Evolutionary conservation across 495 filamentous ascomycete genomes (phyloP).

Genomic region (Xylona heveae): DNA sequence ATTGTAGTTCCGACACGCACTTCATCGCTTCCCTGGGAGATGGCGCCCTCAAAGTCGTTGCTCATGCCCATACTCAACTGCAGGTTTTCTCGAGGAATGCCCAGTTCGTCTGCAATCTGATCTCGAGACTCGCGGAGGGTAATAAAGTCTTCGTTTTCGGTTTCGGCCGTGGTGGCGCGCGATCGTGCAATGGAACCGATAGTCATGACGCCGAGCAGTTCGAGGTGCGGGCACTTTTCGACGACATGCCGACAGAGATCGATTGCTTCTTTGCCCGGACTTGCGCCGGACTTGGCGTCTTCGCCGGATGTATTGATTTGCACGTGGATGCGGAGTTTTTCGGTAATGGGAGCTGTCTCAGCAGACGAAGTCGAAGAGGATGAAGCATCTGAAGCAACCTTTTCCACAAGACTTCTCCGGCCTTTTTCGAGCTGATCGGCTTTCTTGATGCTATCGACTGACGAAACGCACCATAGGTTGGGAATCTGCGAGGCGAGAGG

Average conservation of each 20-base stretch:
- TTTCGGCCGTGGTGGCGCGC: slow-evolving; percentile 41
- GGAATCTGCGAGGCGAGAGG: slow-evolving; percentile 60
- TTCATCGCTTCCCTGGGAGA: slow-evolving; percentile 64
- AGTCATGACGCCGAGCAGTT: slow-evolving; percentile 77
- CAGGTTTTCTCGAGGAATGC: slow-evolving; percentile 21
- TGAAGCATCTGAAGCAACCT: too few species aligned
- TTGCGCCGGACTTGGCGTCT: slow-evolving; percentile 58
- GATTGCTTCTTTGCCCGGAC: slow-evolving; percentile 32
- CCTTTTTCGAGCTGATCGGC: slow-evolving; percentile 61
- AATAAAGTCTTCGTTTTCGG: slow-evolving; percentile 80
- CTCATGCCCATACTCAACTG: slow-evolving; percentile 78
- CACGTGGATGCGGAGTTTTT: slow-evolving; percentile 49
- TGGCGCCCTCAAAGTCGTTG: slow-evolving; percentile 80
- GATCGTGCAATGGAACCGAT: slow-evolving; percentile 85
- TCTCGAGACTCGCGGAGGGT: slow-evolving; percentile 48
- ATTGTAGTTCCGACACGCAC: slow-evolving; percentile 93
- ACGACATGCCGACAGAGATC: slow-evolving; percentile 43
- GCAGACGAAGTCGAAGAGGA: slow-evolving; percentile 17
- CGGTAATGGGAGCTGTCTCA: slow-evolving; percentile 15
- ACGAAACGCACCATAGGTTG: slow-evolving; percentile 85
- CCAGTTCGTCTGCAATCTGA: slow-evolving; percentile 27
- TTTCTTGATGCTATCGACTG: slow-evolving; percentile 73
- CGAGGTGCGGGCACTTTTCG: slow-evolving; percentile 47
- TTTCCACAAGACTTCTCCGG: slow-evolving; percentile 27
- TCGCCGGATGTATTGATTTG: slow-evolving; percentile 94